Conservation (phyloP, 768 basidiomycete genomes). For the Trichaptum fuscoviolaceum region DNA sequence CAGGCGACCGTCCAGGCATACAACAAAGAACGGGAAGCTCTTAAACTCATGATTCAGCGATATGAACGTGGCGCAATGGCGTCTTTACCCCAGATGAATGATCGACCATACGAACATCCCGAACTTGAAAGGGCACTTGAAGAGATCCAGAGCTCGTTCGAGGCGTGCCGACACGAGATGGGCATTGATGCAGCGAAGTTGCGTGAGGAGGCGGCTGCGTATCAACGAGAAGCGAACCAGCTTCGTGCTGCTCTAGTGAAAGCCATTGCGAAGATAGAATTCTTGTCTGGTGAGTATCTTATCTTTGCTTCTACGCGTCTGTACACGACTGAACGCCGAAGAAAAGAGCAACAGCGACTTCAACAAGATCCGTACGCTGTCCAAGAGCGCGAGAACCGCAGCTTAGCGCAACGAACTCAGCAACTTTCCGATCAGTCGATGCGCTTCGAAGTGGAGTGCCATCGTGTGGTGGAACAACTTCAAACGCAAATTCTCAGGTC, state of each 20-base stretch:
- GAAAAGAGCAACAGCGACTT: slow-evolving; percentile 62
- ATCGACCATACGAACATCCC: slow-evolving; percentile 11
- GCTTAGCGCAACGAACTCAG: slow-evolving; percentile 61
- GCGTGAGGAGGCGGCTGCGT: slow-evolving; percentile 59
- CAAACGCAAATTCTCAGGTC: slow-evolving; percentile 49
- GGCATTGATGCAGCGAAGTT: slow-evolving; percentile 67
- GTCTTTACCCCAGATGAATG: slow-evolving; percentile 22
- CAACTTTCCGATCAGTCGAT: slow-evolving; percentile 71
- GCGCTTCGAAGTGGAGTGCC: slow-evolving; percentile 69
- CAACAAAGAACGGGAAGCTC: slow-evolving; percentile 82
- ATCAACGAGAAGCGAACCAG: slow-evolving; percentile 65
- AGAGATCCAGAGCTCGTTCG: slow-evolving; percentile 76
- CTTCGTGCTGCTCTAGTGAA: slow-evolving; percentile 70
- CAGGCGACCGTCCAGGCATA: slow-evolving; percentile 73
- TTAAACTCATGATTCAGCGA: slow-evolving; percentile 67
- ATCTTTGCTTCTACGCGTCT: neutral
- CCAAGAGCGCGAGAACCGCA: slow-evolving; percentile 61
- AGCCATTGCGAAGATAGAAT: slow-evolving; percentile 77
- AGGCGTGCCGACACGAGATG: slow-evolving; percentile 76
- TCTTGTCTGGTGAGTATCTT: slow-evolving; percentile 55
- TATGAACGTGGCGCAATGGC: slow-evolving; percentile 31
- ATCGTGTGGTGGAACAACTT: slow-evolving; percentile 63
- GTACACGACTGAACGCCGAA: slow-evolving; percentile 9
- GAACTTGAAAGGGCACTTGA: slow-evolving; percentile 57
- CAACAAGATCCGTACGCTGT: slow-evolving; percentile 62